phyloP scores from a whole-genome alignment of 202 grass and related monocot species.

The Bolboschoenoplectus hybrid region DNA sequence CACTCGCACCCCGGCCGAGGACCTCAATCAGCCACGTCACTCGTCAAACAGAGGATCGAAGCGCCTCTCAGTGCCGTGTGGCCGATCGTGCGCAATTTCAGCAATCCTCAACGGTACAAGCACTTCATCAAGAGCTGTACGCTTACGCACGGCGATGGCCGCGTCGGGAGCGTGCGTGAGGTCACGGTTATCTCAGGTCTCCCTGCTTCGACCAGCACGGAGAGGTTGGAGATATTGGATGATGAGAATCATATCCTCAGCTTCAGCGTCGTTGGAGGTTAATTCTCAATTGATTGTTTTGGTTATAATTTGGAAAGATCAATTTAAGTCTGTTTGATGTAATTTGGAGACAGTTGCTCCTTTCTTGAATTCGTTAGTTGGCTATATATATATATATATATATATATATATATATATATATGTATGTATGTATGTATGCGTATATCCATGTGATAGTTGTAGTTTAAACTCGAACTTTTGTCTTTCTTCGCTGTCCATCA shows the following conservation, averaged over 20 bases:
- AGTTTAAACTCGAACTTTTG: slow-evolving; percentile 17
- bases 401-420: no score
- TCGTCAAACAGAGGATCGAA: slow-evolving; percentile 70
- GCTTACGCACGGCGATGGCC: slow-evolving; percentile 58
- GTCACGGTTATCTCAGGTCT: slow-evolving; percentile 80
- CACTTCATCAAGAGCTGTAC: slow-evolving; percentile 88
- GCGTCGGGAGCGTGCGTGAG: slow-evolving; percentile 79
- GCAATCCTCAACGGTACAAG: slow-evolving; percentile 76
- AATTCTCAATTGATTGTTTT: neutral
- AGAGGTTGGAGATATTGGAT: slow-evolving; percentile 94
- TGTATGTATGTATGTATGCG: neutral
- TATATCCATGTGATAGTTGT: slow-evolving; percentile 15
- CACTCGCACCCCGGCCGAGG: slow-evolving; percentile 52
- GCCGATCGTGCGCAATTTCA: slow-evolving; percentile 73
- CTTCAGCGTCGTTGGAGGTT: slow-evolving; percentile 88
- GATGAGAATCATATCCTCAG: slow-evolving; percentile 80
- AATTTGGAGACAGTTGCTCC: neutral
- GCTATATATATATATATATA: no score
- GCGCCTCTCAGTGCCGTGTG: slow-evolving; percentile 73
- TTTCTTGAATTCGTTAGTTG: slow-evolving; percentile 6
- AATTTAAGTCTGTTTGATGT: neutral
- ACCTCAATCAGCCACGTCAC: slow-evolving; percentile 63
- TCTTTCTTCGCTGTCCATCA: neutral
- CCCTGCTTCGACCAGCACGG: slow-evolving; percentile 77
- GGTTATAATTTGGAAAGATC: neutral